Evolutionary conservation across 805 yeast genomes (phyloP).

Genomic region (Zygosaccharomyces bisporus): DNA sequence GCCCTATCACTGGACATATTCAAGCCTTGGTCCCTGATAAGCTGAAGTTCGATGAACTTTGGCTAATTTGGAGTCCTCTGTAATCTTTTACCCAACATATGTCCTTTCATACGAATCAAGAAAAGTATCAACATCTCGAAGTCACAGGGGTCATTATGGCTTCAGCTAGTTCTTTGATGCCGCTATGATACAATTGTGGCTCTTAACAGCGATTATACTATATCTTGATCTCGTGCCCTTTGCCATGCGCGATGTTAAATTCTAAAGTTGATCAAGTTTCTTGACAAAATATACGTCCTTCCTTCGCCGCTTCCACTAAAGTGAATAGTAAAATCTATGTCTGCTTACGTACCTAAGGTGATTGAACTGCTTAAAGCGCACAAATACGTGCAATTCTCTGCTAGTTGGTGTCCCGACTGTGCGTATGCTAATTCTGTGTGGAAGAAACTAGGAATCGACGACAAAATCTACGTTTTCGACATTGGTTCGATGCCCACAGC

Average conservation of each 20-base stretch:
- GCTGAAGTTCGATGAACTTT: neutral
- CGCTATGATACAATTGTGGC: neutral
- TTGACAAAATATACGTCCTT: neutral
- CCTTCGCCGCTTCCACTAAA: neutral
- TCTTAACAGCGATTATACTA: too few species aligned
- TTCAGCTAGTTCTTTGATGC: neutral
- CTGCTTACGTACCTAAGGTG: constrained; percentile 39
- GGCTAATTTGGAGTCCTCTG: neutral
- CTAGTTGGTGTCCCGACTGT: constrained; percentile 80
- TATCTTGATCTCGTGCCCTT: neutral
- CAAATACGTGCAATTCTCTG: constrained; percentile 56
- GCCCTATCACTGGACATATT: constrained; percentile 66
- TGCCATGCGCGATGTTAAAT: neutral
- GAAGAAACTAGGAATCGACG: constrained; percentile 47
- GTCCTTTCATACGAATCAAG: constrained; percentile 4
- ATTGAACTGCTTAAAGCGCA: constrained; percentile 44
- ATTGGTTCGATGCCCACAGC: constrained; percentile 26
- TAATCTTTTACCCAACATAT: constrained; percentile 3
- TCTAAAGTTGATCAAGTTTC: neutral
- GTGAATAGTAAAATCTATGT: constrained; percentile 8
- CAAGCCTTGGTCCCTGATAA: neutral
- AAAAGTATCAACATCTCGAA: neutral
- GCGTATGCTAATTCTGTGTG: constrained; percentile 56
- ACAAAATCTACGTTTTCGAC: constrained; percentile 54
- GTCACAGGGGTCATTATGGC: neutral